These are phyloP conservation scores for Phytopythium cucurbitacearum DNA, from an alignment of 352 stramenopile genomes.

Conservation along the genomic window DNA sequence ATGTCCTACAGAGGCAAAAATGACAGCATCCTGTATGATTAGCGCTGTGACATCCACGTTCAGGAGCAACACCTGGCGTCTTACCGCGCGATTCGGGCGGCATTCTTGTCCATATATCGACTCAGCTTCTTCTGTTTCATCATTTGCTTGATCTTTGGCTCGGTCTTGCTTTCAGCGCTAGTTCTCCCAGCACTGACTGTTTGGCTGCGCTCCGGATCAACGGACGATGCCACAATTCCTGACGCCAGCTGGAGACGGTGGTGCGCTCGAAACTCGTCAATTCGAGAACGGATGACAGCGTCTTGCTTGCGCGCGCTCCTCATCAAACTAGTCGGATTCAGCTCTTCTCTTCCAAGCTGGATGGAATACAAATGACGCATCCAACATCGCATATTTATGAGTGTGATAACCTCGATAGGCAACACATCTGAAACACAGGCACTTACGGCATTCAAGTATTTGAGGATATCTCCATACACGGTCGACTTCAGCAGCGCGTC, in stretches of 20 bases:
- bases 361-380: not conserved
- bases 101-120: constrained; percentile 55
- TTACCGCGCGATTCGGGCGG: constrained; percentile 44
- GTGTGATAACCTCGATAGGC: not conserved
- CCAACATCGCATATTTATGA: not conserved
- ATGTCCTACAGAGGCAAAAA: constrained; percentile 34
- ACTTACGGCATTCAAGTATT: constrained; percentile 72
- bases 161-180: constrained; percentile 36
- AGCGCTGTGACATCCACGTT: not conserved
- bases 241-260: constrained; percentile 78
- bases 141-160: constrained; percentile 54
- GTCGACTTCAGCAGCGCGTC: constrained; percentile 47
- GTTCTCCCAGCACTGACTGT: constrained; percentile 21
- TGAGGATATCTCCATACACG: constrained; percentile 76
- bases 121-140: constrained; percentile 57
- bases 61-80: not conserved
- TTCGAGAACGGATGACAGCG: constrained; percentile 53
- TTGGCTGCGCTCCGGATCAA: constrained; percentile 39
- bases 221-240: constrained; percentile 67
- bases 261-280: constrained; percentile 83
- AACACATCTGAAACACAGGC: not conserved
- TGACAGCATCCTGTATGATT: not conserved
- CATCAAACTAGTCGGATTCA: constrained; percentile 45
- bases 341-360: constrained; percentile 52
- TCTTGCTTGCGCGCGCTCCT: constrained; percentile 57